Base-by-base conservation (phyloP, 1,139 yeast genomes). In the Debaryomycetaceae sp. region DNA sequence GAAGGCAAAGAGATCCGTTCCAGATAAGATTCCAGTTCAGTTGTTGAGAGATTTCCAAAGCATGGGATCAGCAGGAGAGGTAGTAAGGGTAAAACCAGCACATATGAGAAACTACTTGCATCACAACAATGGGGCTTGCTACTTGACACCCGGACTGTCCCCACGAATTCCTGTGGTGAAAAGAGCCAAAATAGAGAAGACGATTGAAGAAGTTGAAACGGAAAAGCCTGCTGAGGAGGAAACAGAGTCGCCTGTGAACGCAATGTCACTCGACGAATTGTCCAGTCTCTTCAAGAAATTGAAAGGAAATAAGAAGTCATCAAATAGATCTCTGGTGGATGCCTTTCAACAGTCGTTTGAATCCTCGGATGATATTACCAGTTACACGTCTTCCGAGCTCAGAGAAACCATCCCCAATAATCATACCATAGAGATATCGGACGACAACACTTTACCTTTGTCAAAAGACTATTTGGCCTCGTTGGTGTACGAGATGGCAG, bases 41-140 rank as follows among this genome's bases (percentile, higher is more conserved):
- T 71, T 89, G 33, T 71, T 88, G 49, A 76, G 74, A 56, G 87
- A 87, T 57, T 76, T 83, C 58, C 78, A 81, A 35, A 76, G 75
- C 8, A 63, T 81, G 46, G 89, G 88, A n/a, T 70, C 66, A 37
- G 62, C 62, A 41, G 97, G 97, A 27, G 86, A 90, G 66, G 74
- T 90, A 39, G 76, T 87, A 24, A 69, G 77, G 36, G 97, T 89
- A n/a, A 76, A 81, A 49, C 88, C 96, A 33, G 87, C 93, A 14
- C 74, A 80, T 48, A 90, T 90, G 97, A 79, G 93, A 62, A 87
- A 87, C 66, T 79, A 70, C 55, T 75, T 90, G 46, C 89, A 89
- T 56, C 78, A 80, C 42, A 58, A 70, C 49, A 83, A 87, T 54
- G 86, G 87, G 40, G 97, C 97, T 3, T 78, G 80, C 35, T 87